Evolutionary conservation across 179 eudicot genomes (phyloP), one percentile per base, ranked within the genome.

Genomic region (Sideroxylon spinosum): DNA sequence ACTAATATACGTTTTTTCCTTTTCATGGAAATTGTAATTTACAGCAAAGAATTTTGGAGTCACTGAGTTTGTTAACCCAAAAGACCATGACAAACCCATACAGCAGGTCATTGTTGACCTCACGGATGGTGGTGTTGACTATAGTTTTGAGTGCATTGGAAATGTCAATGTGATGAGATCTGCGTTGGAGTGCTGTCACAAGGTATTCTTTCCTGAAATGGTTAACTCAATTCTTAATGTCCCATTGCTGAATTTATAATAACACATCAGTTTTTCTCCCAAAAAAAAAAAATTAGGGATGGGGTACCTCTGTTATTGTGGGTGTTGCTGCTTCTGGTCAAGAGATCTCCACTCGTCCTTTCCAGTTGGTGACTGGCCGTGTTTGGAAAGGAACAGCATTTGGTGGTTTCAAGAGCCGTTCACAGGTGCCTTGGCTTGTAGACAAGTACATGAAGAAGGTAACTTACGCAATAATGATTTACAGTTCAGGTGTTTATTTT

Each of bases 301-400:
- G 99, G 99, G 99, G 97, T 69, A 93, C 97, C n/a, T 93, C 98
- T 14, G 97, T 95, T 53, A 89, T 95, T 23, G 99, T 95, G 81
- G 99, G 99, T 81, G 99, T 96, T 44, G 99, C 99, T 0, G 97
- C 92, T 60, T 89, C 99, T 10, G 98, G 99, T 73, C 92, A 92
- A 82, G 98, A 95, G 87, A 91, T 92, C 67, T 88, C 93, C 20
- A 92, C 98, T 70, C 99, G 99, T 63, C 98, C 98, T n/a, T 95
- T 95, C 87, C 92, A 90, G 84, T 80, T 91, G 87, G 97, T 95
- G 67, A 95, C 98, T 13, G 98, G 98, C 46, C 94, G 98, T 81
- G 97, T 93, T 49, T 95, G 98, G 98, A 95, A 95, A 87, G 99
- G 99, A 78, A 93, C 99, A 6, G 92, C 97, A 17, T 95, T 95